These are phyloP conservation scores for Trypethelium eluteriae DNA, from an alignment of 495 filamentous ascomycete species.

Conservation along the genomic window DNA sequence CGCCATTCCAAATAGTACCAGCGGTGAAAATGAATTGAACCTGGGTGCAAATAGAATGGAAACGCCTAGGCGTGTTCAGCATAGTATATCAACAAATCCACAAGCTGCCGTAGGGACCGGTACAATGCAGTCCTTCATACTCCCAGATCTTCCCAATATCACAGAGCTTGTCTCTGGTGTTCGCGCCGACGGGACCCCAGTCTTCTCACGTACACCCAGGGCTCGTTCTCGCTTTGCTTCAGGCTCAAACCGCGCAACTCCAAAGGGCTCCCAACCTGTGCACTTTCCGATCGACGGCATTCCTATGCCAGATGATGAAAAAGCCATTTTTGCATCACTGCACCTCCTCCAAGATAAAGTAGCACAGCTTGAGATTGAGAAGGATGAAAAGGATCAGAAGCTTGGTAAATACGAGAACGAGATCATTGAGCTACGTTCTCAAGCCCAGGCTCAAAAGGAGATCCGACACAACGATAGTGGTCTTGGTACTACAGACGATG, in stretches of 20 bases:
- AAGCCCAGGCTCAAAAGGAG: constrained; percentile 42
- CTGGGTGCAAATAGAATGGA: constrained; percentile 5
- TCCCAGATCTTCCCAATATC: constrained; percentile 62
- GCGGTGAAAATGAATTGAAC: constrained; percentile 14
- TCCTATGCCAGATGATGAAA: constrained; percentile 61
- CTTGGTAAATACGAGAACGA: constrained; percentile 51
- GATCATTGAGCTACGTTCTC: constrained; percentile 47
- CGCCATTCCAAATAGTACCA: constrained; percentile 23
- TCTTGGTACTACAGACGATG: constrained; percentile 40
- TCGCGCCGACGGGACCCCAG: constrained; percentile 58
- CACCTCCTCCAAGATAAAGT: constrained; percentile 61
- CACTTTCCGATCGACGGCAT: constrained; percentile 50
- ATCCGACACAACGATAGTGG: constrained; percentile 39
- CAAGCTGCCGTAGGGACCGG: constrained; percentile 22
- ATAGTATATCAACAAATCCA: constrained; percentile 20
- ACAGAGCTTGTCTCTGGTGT: constrained; percentile 64
- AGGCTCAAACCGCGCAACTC: constrained; percentile 21
- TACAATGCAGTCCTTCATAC: constrained; percentile 53
- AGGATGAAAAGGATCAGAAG: constrained; percentile 49
- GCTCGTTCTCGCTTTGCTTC: constrained; percentile 53
- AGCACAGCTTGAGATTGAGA: constrained; percentile 51
- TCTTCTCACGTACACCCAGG: constrained; percentile 47
- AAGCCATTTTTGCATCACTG: constrained; percentile 60
- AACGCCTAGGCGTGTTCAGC: constrained; percentile 18
- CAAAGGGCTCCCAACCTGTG: constrained; percentile 20